A percentile compares a stretch with the other conserved stretches of the same genome.
phyloP scores from a whole-genome alignment of 164 flowering plant genomes.

The Stephania cephalantha region DNA sequence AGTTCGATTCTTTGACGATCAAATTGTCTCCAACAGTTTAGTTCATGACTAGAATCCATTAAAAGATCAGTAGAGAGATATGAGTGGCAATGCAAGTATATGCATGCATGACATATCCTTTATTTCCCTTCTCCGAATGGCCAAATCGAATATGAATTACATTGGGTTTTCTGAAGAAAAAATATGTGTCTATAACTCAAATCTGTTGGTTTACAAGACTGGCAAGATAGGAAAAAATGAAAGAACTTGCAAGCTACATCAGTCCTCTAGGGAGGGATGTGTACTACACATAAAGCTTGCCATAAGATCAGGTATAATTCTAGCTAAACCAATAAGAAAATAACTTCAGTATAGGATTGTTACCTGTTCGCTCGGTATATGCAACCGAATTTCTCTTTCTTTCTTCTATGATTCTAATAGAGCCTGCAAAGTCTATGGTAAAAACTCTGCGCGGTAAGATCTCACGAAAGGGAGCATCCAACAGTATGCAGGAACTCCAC shows the following conservation, averaged over 20 bases:
- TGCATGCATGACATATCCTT: no score
- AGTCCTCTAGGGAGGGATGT: slow-evolving; percentile 3
- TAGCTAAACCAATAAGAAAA: not conserved
- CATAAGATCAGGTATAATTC: not conserved
- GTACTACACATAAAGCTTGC: not conserved
- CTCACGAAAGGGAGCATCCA: not conserved
- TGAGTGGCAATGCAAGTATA: no score
- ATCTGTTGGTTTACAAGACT: not conserved
- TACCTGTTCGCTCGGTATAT: not conserved
- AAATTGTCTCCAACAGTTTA: no score
- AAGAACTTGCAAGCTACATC: slow-evolving; percentile 11
- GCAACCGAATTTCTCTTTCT: not conserved
- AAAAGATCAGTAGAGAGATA: no score
- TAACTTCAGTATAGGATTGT: not conserved
- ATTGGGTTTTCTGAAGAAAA: not conserved
- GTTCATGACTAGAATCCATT: no score
- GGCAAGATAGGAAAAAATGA: not conserved
- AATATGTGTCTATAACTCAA: slow-evolving; percentile 1
- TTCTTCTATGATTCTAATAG: not conserved
- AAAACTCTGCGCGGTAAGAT: not conserved
- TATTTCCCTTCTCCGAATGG: not conserved
- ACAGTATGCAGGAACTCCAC: not conserved
- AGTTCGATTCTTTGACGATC: no score
- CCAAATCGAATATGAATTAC: not conserved
- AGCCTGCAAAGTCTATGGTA: not conserved